Percentiles rank a stretch among this genome's conserved stretches.
Conservation (phyloP, 768 basidiomycete species). For the Dioszegia hungarica region DNA sequence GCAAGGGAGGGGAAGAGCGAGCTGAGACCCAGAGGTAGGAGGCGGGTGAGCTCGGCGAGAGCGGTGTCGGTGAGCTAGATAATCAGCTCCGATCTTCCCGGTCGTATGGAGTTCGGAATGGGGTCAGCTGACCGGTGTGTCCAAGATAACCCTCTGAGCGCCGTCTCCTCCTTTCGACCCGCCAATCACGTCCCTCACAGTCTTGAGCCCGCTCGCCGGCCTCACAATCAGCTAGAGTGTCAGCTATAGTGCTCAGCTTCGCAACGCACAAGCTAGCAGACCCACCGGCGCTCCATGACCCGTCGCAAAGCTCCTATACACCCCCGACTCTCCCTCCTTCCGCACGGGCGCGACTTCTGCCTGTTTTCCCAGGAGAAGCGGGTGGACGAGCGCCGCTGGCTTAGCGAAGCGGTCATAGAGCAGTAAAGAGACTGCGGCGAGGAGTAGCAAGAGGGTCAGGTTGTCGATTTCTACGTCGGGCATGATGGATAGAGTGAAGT, state of each 20-base stretch:
- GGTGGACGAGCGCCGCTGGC: constrained; percentile 64
- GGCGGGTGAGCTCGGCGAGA: constrained; percentile 21
- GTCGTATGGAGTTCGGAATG: not conserved
- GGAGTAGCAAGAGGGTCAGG: constrained; percentile 35
- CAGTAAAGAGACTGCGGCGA: constrained; percentile 14
- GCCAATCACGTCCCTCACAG: constrained; percentile 27
- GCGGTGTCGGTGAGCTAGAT: constrained; percentile 56
- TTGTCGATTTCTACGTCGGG: constrained; percentile 35
- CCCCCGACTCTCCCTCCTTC: constrained; percentile 72
- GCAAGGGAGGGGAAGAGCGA: constrained; percentile 69
- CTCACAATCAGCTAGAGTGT: constrained; percentile 36
- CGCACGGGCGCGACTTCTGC: constrained; percentile 80
- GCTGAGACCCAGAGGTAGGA: constrained; percentile 24
- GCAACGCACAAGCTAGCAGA: not conserved
- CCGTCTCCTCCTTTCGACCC: constrained; percentile 8
- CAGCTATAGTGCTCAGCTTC: not conserved
- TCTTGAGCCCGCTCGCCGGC: constrained; percentile 42
- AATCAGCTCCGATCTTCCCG: not conserved
- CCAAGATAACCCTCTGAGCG: constrained; percentile 28
- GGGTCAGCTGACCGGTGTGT: constrained; percentile 10
- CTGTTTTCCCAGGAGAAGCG: constrained; percentile 86
- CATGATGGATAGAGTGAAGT: constrained; percentile 1
- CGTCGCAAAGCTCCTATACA: constrained; percentile 84
- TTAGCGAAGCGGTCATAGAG: constrained; percentile 34
- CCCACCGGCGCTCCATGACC: constrained; percentile 59